phyloP scores from a whole-genome alignment of 495 filamentous ascomycete species.

The Penicillium parvum region DNA sequence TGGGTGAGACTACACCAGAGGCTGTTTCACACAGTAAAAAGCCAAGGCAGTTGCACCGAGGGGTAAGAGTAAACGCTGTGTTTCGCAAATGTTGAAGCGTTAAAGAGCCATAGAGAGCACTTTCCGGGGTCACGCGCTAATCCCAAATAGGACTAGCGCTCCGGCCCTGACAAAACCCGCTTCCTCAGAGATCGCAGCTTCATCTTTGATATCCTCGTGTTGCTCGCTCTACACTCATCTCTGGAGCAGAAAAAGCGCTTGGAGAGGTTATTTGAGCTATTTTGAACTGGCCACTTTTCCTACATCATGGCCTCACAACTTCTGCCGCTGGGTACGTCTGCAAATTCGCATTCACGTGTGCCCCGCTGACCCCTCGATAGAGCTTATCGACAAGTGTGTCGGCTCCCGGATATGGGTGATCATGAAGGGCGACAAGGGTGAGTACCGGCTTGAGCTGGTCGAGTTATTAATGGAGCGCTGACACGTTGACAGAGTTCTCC shows the following conservation, averaged over 20 bases:
- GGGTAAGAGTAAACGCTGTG: no score
- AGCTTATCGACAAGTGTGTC: conserved; percentile 98
- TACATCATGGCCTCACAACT: conserved; percentile 70
- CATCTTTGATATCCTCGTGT: conserved; percentile 11
- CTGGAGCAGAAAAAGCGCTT: neutral
- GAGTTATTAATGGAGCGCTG: conserved; percentile 6
- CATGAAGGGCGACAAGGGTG: conserved; percentile 98
- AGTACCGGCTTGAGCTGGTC: neutral
- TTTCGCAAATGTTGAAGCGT: no score
- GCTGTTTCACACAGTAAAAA: no score
- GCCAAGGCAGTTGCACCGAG: no score
- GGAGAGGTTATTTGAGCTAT: neutral
- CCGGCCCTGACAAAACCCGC: conserved; percentile 13
- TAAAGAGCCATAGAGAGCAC: neutral
- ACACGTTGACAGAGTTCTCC: conserved; percentile 68
- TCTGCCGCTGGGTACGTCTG: conserved; percentile 62
- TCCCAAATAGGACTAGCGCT: conserved; percentile 6
- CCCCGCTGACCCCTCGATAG: conserved; percentile 44
- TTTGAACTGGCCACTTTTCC: neutral
- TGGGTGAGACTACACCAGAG: no score
- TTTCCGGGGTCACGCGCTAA: conserved; percentile 5
- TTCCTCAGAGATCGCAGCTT: conserved; percentile 16
- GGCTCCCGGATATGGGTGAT: conserved; percentile 97
- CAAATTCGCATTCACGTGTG: neutral
- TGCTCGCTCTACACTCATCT: neutral